Evolutionary conservation across 2,329 filamentous ascomycete species (phyloP), one percentile per base, ranked within the genome.

Genomic region (Cadophora luteo-olivacea): DNA sequence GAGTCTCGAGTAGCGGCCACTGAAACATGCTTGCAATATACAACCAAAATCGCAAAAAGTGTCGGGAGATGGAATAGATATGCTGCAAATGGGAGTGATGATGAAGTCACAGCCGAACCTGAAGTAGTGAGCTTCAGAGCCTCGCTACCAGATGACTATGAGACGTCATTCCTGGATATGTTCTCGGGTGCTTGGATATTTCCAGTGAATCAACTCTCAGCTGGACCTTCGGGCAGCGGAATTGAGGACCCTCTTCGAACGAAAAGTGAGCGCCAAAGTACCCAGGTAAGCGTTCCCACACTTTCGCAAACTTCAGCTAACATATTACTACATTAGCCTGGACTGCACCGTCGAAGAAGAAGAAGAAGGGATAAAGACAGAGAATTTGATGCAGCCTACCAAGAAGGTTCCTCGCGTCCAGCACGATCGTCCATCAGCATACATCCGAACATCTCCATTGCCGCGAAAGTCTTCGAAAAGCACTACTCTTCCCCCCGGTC

Each of bases 111-210:
- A n/a, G 57, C 61, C n/a, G 55, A 68, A n/a, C 24, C 55, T 24
- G 52, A 67, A 32, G 58, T 63, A 8, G 67, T 55, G 14, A 61
- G 51, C 22, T 66, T 68, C 32, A 61, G 48, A 36, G 49, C 64
- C 24, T 66, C 61, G 11, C 24, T 67, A 9, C 55, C 61, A n/a
- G 67, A 68, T 29, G 49, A 52, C 9, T 36, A 64, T 33, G 68
- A 72, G 1, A 19, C 45, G 9, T 45, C 61, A 4, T 71, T 68
- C 33, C 16, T 69, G 33, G 68, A 73, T 57, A 51, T 62, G 19
- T 71, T 73, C 32, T 67, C 69, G 5, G 69, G 71, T 48, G 51
- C 58, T n/a, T 69, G 58, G 64, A 67, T 70, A 38, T 45, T 64
- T 57, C 62, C 69, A 51, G 49, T 16, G 24, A 69, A 64, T 29